Percentiles rank a stretch among this genome's conserved stretches.
These are phyloP conservation scores for Acacia confusa DNA, from an alignment of 306 rosid genomes.

Conservation along the genomic window DNA sequence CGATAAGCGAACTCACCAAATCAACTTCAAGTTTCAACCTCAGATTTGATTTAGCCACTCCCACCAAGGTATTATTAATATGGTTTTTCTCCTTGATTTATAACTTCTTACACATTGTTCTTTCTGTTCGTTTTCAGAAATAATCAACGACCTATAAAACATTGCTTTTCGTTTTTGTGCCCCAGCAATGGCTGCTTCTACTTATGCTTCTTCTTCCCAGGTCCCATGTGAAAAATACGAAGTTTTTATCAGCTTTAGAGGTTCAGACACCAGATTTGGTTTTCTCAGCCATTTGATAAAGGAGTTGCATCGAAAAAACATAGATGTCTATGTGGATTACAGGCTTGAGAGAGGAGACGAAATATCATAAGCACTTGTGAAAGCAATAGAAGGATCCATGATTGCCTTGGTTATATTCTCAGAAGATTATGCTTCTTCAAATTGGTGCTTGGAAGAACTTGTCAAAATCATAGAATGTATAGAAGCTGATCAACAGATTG, in stretches of 20 bases:
- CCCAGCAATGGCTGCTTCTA: background rate
- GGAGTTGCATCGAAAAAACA: background rate
- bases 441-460: too few species aligned
- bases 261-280: background rate
- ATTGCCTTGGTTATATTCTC: background rate
- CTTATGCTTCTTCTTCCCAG: background rate
- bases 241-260: background rate
- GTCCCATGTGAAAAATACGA: too few species aligned
- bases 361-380: background rate
- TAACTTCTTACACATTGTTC: too few species aligned
- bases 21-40: too few species aligned
- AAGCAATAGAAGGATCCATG: background rate
- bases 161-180: background rate
- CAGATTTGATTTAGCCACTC: too few species aligned
- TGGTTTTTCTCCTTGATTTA: too few species aligned
- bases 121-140: too few species aligned
- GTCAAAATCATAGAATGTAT: background rate
- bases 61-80: too few species aligned
- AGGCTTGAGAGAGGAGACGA: background rate
- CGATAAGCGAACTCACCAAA: background rate
- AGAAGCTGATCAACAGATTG: background rate
- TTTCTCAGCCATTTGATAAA: background rate
- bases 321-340: background rate
- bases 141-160: background rate
- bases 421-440: background rate